Evolutionary conservation across 768 basidiomycete species (phyloP).

Genomic region (Tulasnella sp.): DNA sequence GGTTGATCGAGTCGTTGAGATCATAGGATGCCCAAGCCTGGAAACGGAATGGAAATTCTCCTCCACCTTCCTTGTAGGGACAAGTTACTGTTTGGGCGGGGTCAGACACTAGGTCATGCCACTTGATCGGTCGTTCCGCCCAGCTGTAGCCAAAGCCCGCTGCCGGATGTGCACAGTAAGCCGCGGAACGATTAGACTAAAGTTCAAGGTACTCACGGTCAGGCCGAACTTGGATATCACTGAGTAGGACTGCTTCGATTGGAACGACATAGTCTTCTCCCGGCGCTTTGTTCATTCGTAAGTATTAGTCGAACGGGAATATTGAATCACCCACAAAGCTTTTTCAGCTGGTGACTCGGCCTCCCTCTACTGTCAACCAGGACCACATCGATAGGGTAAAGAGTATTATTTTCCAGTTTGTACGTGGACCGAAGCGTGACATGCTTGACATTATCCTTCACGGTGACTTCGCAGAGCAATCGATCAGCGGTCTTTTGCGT

Average conservation of each 20-base stretch:
- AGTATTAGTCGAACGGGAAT: background rate
- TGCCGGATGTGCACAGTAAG: slow-evolving; percentile 35
- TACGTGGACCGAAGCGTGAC: slow-evolving; percentile 92
- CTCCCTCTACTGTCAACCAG: slow-evolving; percentile 82
- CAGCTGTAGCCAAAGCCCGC: slow-evolving; percentile 97
- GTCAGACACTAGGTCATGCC: slow-evolving; percentile 78
- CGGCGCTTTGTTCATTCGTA: slow-evolving; percentile 49
- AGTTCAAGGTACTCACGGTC: slow-evolving; percentile 60
- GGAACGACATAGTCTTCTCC: slow-evolving; percentile 86
- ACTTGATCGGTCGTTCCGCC: slow-evolving; percentile 73
- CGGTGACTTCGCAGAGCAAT: slow-evolving; percentile 80
- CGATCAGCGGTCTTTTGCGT: slow-evolving; percentile 70
- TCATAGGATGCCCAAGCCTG: slow-evolving; percentile 87
- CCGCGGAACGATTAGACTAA: slow-evolving; percentile 12
- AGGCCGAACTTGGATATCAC: slow-evolving; percentile 81
- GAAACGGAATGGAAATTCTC: slow-evolving; percentile 89
- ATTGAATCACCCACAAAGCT: slow-evolving; percentile 51
- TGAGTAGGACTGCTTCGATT: slow-evolving; percentile 79
- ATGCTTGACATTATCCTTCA: slow-evolving; percentile 89
- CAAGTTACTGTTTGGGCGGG: slow-evolving; percentile 73
- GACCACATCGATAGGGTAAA: slow-evolving; percentile 89
- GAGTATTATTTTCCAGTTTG: slow-evolving; percentile 82
- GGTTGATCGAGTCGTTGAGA: slow-evolving; percentile 47
- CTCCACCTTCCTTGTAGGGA: slow-evolving; percentile 63
- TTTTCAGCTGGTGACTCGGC: slow-evolving; percentile 73